phyloP scores from a whole-genome alignment of 192 early-diverging fungal genomes.

The Irineochytrium annulatum region DNA sequence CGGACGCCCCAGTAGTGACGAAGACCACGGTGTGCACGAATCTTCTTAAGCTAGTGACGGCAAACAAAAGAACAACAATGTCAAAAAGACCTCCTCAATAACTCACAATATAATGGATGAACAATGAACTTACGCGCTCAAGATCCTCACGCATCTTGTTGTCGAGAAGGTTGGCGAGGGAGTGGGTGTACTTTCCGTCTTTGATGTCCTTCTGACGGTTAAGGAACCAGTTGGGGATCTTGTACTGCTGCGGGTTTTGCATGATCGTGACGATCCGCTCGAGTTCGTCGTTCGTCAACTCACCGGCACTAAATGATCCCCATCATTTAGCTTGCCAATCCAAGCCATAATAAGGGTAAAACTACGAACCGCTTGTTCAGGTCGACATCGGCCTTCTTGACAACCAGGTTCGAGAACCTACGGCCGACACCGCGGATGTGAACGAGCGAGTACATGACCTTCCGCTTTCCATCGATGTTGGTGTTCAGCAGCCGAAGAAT shows the following conservation, averaged over 20 bases:
- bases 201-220: slow-evolving; percentile 99
- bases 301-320: slow-evolving; percentile 74
- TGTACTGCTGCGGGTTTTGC: slow-evolving; percentile 99
- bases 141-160: slow-evolving; percentile 98
- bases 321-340: background rate
- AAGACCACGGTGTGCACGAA: slow-evolving; percentile 97
- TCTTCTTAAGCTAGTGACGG: slow-evolving; percentile 83
- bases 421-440: slow-evolving; percentile 98
- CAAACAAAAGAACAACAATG: slow-evolving; percentile 10
- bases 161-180: slow-evolving; percentile 91
- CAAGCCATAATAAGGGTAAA: slow-evolving; percentile 6
- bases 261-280: slow-evolving; percentile 97
- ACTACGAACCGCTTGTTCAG: slow-evolving; percentile 82
- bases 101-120: background rate
- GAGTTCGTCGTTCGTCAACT: slow-evolving; percentile 94
- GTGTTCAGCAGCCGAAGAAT: slow-evolving; percentile 99
- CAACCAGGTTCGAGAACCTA: slow-evolving; percentile 96
- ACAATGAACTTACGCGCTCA: slow-evolving; percentile 63
- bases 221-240: slow-evolving; percentile 99
- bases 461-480: slow-evolving; percentile 93
- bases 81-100: slow-evolving; percentile 8
- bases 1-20: slow-evolving; percentile 98
- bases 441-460: slow-evolving; percentile 94
- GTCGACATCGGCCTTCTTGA: slow-evolving; percentile 99
- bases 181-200: slow-evolving; percentile 92